Evolutionary conservation across 2,329 filamentous ascomycete species (phyloP), one percentile per base, ranked within the genome.

Genomic region (Podosphaera aphanis): DNA sequence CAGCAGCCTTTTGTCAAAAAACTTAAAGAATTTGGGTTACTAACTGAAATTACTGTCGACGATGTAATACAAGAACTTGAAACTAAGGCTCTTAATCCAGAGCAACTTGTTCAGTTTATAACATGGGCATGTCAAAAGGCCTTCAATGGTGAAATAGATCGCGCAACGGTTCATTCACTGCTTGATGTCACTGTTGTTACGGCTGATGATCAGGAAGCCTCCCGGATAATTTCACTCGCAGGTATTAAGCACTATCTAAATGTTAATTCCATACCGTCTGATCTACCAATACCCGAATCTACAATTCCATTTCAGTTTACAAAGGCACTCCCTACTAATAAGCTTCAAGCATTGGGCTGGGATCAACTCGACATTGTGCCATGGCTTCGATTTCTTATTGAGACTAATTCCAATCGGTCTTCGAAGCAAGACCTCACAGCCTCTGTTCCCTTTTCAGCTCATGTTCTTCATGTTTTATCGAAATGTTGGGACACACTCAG

Each of bases 401-500:
- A 77, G 47, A 76, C 75, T 48, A 65, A 68, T 13, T 67, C 73
- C 8, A 68, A 73, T 4, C 69, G 70, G 46, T 57, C 70, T 2
- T 65, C 74, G 3, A 70, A 77, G 1, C 71, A 83, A 53, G 78
- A 81, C 58, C 64, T 95, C 6, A 82, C 78, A 0, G 71, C 69
- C 46, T 80, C 77, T 0, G 62, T 82, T 19, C 70, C 74, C 16
- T 92, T 95, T 57, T 77, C 88, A 6, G 68, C 74, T 0, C 77
- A 83, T 51, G 71, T 93, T 8, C 68, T 98, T 27, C 73, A 74
- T 1, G 72, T 93, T 0, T 57, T 94, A 18, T 93, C 88, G 1
- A 94, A 88, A 58, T 77, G 80, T 52, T 98, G 86, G 84, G 88
- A 95, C 43, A 71, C 71, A n/a, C 62, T 92, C 15, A 79, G 74